Base-by-base conservation (phyloP, 257 asterid species). In the Petunia axillaris region DNA sequence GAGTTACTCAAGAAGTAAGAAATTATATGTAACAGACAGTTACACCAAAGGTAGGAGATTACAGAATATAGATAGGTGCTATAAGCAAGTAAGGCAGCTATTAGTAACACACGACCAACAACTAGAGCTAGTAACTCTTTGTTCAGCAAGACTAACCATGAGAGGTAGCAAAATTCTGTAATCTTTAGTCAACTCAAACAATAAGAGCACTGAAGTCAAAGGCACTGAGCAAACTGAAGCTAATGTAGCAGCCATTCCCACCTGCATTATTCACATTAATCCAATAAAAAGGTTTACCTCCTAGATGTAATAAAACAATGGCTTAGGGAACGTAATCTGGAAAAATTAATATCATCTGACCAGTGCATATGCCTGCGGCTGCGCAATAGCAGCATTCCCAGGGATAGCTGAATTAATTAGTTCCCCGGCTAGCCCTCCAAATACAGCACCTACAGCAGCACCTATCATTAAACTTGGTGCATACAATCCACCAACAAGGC, bases 391-490 rank as follows among this genome's bases (percentile, higher is more conserved):
- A 77, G 97, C 88, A 88, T 92, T 93, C 84, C 99, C 98, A 10
- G 99, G 98, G 87, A 96, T 90, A 83, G 99, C 98, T 11, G 94
- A 87, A 87, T 96, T 91, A 63, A 96, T 94, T 52, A 96, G 86
- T 86, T 93, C 95, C 57, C 98, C 97, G 10, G 99, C 96, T 79
- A 87, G 82, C 79, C 98, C 99, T 60, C 99, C 99, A 86, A 96
- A 96, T 38, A 94, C 97, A 41, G 98, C 99, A 81, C 99, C 99
- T 25, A 94, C 97, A 80, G 98, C 98, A 81, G 99, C 97, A 86
- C 99, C 99, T 84, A 96, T 94, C 99, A 96, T 96, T 87, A 96
- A 87, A 86, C 98, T 96, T 65, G 99, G 99, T 65, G 99, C 99
- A 84, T 96, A 96, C 58, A 96, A 74, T 57, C 98, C 99, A 68